These are phyloP conservation scores for Platanthera guangdongensis DNA, from an alignment of 106 monocot species.

Conservation along the genomic window DNA sequence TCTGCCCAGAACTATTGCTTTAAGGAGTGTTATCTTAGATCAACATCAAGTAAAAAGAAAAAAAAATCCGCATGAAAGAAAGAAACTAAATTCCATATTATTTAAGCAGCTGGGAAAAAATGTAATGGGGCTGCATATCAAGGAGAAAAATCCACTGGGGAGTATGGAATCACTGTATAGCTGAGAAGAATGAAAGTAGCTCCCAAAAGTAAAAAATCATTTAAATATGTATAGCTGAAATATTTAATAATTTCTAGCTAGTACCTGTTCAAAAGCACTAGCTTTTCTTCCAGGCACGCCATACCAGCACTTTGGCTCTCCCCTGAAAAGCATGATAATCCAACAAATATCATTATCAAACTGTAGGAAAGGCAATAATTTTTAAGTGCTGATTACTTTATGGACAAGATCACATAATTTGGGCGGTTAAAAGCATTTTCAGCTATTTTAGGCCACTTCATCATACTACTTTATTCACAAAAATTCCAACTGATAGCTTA, in stretches of 20 bases:
- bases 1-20: not conserved
- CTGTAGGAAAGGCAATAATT: not conserved
- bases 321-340: slow-evolving; percentile 40
- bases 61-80: not conserved
- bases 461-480: not conserved
- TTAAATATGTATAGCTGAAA: not conserved
- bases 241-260: not conserved
- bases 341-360: slow-evolving; percentile 4
- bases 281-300: slow-evolving; percentile 73
- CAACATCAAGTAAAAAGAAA: not conserved
- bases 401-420: not conserved
- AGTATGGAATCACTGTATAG: not conserved
- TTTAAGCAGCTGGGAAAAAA: not conserved
- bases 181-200: not conserved
- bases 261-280: slow-evolving; percentile 79
- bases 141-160: not conserved
- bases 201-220: not conserved
- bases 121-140: not conserved
- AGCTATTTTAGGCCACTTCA: not conserved
- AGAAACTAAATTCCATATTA: not conserved
- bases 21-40: not conserved
- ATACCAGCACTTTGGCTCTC: slow-evolving; percentile 90
- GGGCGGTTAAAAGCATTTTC: not conserved
- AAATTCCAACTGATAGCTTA: not conserved
- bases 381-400: not conserved